Evolutionary conservation across 2,329 filamentous ascomycete genomes (phyloP).

Genomic region (Orbilia blumenaviensis): DNA sequence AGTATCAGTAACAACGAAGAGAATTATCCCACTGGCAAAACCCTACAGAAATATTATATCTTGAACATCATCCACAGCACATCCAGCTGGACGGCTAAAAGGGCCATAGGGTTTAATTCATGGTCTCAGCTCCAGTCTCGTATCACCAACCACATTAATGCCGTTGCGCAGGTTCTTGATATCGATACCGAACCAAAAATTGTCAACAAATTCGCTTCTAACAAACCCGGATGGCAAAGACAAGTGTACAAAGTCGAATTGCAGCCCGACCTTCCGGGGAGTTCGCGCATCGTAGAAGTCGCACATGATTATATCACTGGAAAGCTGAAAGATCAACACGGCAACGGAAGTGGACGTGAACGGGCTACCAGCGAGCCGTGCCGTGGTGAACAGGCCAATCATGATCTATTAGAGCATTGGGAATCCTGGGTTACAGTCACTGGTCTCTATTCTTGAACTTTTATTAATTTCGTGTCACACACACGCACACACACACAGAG

Average conservation of each 20-base stretch:
- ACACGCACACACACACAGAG: too few species aligned
- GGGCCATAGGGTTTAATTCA: not conserved
- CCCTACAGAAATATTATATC: slow-evolving; percentile 2
- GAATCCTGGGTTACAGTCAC: not conserved
- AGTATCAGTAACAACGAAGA: too few species aligned
- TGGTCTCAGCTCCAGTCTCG: not conserved
- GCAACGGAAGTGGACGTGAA: not conserved
- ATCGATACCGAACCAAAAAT: not conserved
- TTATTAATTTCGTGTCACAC: not conserved
- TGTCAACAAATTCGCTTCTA: not conserved
- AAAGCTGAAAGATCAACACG: not conserved
- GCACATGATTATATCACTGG: not conserved
- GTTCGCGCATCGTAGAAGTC: not conserved
- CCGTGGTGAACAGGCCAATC: too few species aligned
- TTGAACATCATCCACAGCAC: not conserved
- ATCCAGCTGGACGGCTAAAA: not conserved
- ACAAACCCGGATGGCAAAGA: slow-evolving; percentile 5
- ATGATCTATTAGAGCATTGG: not conserved
- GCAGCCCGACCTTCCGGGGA: not conserved
- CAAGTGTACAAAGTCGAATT: not conserved
- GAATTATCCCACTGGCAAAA: too few species aligned
- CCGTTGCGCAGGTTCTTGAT: not conserved
- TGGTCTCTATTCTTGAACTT: not conserved
- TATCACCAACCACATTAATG: not conserved
- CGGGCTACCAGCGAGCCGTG: too few species aligned